Base-by-base conservation (phyloP, 1,139 yeast species). In the Kluyveromyces sp. region DNA sequence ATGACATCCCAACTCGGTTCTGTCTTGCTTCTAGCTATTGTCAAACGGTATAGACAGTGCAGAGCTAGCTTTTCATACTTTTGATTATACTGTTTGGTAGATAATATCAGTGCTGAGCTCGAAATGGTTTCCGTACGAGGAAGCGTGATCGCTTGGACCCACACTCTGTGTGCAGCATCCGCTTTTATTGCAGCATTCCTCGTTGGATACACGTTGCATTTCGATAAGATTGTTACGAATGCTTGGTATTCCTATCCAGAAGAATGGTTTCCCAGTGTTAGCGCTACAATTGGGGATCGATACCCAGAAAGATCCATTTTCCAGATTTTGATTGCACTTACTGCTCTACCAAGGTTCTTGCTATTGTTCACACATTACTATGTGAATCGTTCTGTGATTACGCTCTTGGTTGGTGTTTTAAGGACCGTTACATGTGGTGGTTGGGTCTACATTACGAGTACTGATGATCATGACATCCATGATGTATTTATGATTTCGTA, bases 251-350 rank as follows among this genome's bases (percentile, higher is more conserved):
- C 96, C 0, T 92, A 87, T 61, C 98, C 98, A 1, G 94, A 89
- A 50, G 98, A 92, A 66, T 92, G 98, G 98, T 90, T 92, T 61
- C 98, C 98, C 1, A 83, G 95, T 58, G 98, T 92, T 2, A 84
- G 95, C 32, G 97, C 98, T 1, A 79, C 98, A 1, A 92, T 92
- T 62, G 98, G 98, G 44, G 98, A 92, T 63, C 68, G 97, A 53
- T 92, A 89, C 61, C 98, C 98, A 0, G 98, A 92, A 67, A 74
- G 98, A 56, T 86, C 96, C 2, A 70, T 92, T 31, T 92, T 92
- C 65, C 98, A 92, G 68, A 73, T 92, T 38, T 69, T 89, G 49
- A 83, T 84, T 49, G 95, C 76, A 2, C 61, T 85, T 41, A 83
- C 94, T 1, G 73, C 92, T 0, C 92, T 94, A 15, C 97, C 98